Evolutionary conservation across 225 moss, liverwort and hornwort species (phyloP).

Genomic region (Pseudisothecium myosuroides): DNA sequence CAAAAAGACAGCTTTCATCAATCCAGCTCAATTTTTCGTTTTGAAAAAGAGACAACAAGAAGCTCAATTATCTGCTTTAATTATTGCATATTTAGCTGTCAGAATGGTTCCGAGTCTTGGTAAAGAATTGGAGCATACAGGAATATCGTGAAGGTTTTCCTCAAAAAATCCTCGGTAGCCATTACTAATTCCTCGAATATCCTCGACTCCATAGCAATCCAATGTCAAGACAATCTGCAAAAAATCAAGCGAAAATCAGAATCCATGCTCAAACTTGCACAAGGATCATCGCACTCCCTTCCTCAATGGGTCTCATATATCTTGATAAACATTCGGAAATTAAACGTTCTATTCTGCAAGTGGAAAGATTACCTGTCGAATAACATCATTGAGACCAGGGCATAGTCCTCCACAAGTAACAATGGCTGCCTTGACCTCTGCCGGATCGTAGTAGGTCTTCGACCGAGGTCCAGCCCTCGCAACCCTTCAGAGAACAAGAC

Average conservation of each 20-base stretch:
- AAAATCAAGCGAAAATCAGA: not conserved
- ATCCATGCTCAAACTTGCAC: not conserved
- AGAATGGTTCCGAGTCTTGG: not conserved
- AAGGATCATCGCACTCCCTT: not conserved
- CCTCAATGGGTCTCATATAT: not conserved
- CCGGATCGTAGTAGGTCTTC: constrained; percentile 59
- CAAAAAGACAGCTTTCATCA: not conserved
- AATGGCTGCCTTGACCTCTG: constrained; percentile 76
- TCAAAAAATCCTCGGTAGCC: constrained; percentile 95
- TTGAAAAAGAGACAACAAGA: not conserved
- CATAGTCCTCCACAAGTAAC: constrained; percentile 95
- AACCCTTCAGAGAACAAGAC: constrained; percentile 37
- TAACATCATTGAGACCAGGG: constrained; percentile 94
- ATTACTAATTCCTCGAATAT: constrained; percentile 73
- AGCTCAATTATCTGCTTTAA: not conserved
- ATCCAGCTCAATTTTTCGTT: not conserved
- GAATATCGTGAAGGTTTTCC: constrained; percentile 47
- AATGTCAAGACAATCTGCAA: constrained; percentile 89
- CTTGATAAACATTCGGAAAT: not conserved
- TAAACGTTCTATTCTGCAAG: not conserved
- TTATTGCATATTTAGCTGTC: not conserved
- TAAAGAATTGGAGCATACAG: constrained; percentile 25
- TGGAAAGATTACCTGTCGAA: constrained; percentile 56
- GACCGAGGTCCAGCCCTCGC: constrained; percentile 83
- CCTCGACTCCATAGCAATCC: constrained; percentile 82